Conservation (phyloP, 768 basidiomycete genomes). For the Hirschioporus abietinus region DNA sequence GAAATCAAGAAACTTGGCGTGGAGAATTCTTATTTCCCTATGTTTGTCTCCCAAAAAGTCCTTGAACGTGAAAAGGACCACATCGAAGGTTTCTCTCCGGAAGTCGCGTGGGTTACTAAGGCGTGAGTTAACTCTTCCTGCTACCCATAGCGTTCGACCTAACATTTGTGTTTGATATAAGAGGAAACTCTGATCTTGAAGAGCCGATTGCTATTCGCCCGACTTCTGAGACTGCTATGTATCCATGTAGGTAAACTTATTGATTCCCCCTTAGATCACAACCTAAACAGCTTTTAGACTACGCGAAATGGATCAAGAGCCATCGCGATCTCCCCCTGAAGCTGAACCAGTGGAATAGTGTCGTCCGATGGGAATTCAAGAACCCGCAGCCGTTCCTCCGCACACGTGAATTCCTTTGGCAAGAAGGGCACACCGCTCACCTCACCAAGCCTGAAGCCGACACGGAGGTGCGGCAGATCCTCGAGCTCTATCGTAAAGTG, state of each 20-base stretch:
- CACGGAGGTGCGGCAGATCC: constrained; percentile 85
- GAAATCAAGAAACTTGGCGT: constrained; percentile 93
- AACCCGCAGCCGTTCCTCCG: constrained; percentile 99
- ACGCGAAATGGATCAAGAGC: constrained; percentile 97
- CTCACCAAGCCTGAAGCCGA: constrained; percentile 88
- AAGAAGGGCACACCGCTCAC: constrained; percentile 97
- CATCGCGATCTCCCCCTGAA: constrained; percentile 96
- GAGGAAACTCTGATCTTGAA: constrained; percentile 89
- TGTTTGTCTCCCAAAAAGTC: constrained; percentile 92
- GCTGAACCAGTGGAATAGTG: constrained; percentile 98
- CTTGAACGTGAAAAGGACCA: constrained; percentile 97
- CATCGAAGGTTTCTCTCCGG: constrained; percentile 98
- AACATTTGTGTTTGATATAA: constrained; percentile 25
- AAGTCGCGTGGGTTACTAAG: constrained; percentile 99
- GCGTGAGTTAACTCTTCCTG: constrained; percentile 54
- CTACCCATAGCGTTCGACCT: not conserved
- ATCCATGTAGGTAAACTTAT: constrained; percentile 67
- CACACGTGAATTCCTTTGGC: constrained; percentile 99
- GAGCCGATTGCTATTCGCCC: constrained; percentile 98
- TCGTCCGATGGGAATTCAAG: constrained; percentile 99
- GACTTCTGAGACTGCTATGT: constrained; percentile 99
- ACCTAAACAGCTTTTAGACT: constrained; percentile 48
- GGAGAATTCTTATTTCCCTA: constrained; percentile 97
- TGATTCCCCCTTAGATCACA: not conserved
- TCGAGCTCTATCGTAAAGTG: constrained; percentile 91